Base-by-base conservation (phyloP, 2,329 filamentous ascomycete genomes). In the Colletotrichum godetiae region DNA sequence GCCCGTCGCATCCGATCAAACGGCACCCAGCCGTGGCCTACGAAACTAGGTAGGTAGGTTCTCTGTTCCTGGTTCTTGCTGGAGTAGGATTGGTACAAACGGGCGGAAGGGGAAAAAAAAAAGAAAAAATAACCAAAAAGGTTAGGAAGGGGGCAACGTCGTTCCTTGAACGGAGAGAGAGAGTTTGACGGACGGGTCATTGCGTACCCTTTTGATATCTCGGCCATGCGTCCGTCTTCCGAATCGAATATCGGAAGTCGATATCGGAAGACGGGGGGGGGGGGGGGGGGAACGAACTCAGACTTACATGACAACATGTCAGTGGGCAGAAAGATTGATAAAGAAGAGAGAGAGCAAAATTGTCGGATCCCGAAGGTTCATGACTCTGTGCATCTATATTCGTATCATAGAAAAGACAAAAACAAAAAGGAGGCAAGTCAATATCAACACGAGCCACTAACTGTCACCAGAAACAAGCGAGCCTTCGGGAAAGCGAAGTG, bases 1-100 rank as follows among this genome's bases (percentile, higher is more conserved):
- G 66, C 60, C 60, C 46, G 27, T 27, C 27, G 42, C 31, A 61
- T 69, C 55, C 46, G 66, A 73, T 65, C 66, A 56, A 65, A 60
- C 33, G 55, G 67, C 60, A 49, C 55, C 66, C 66, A 53, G 64
- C 58, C 64, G 46, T 53, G 57, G 46, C 13, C 37, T 27, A 49
- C 49, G 37, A 67, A 71, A 67, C 49, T 29, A 29, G 27, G 27
- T 29, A 29, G 27, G 27, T 29, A 29, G 27, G 27, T 27, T 15
- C 37, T 42, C 37, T 19, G 37, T 42, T 15, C 37, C 6, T 42
- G 37, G 37, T 42, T 42, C 37, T 42, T 19, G 15, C 19, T 42
- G 37, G 37, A 19, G 37, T 42, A 42, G 37, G 13, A 42, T 22
- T 71, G 35, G 52, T 13, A 55, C 52, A 24, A 49, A n/a, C 42